Base-by-base conservation (phyloP, 768 basidiomycete genomes). In the Podaxis sp. region DNA sequence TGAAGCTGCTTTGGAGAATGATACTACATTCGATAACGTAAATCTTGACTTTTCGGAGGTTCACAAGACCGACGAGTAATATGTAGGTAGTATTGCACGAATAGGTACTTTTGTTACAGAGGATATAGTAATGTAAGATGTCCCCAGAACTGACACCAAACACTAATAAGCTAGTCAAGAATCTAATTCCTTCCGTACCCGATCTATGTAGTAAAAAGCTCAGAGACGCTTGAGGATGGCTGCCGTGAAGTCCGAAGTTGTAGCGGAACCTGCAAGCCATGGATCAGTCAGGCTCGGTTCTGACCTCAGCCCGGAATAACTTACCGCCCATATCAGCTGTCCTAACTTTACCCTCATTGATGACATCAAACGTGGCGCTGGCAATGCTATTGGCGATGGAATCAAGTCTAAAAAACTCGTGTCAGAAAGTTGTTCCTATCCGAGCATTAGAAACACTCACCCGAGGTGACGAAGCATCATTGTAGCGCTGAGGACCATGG, bases 381-480 rank as follows among this genome's bases (percentile, higher is more conserved):
- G 97, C 94, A 71, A 99, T 97, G 71, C 78, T 87, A 81, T 98
- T 97, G 52, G 97, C 97, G 68, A 96, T 89, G 66, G 86, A 76
- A 75, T 98, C 94, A 60, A 98, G 90, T 54, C 93, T 95, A 64
- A 49, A 53, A 53, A 38, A 3, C 19, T 40, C 36, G 19, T 57
- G 17, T 53, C 15, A 40, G 15, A 25, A 22, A 17, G 50, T 25
- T 19, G 33, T 51, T 36, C 53, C 15, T 47, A 46, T 41, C n/a
- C 55, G n/a, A 55, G 71, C 64, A n/a, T 56, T 36, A 49, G 29
- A 24, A 64, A 61, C 55, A 73, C 87, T 71, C 77, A 94, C 86
- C 96, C 96, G 63, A 98, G 87, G 75, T 97, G 95, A 68, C 96
- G 85, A 66, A 99, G 86, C 89, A 99, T 93, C 89, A 99, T 96